These are phyloP conservation scores for Stevia rebaudiana DNA, from an alignment of 140 eudicot genomes.

Conservation along the genomic window DNA sequence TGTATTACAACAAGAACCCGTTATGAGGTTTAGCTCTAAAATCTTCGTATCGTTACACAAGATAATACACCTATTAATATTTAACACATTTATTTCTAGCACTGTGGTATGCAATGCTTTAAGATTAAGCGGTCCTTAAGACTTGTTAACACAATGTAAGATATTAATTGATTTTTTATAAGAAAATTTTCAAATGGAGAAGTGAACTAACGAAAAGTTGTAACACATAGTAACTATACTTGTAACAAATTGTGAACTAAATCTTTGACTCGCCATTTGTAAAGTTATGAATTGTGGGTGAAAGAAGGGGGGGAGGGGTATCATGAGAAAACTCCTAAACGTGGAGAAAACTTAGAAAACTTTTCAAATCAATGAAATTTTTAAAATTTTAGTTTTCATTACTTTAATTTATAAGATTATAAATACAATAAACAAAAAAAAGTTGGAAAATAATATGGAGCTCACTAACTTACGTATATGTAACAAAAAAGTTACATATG, in stretches of 20 bases:
- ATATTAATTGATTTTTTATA: neutral
- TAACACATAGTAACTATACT: neutral
- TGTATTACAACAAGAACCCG: neutral
- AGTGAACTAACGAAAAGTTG: neutral
- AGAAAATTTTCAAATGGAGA: neutral
- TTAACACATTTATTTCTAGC: neutral
- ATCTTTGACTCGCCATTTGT: neutral
- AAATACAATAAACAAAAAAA: too few species aligned
- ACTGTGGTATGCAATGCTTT: neutral
- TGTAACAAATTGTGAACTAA: neutral
- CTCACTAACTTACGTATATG: too few species aligned
- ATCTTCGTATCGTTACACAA: neutral
- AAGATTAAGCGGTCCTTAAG: neutral
- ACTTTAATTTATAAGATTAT: too few species aligned
- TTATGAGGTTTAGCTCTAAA: neutral
- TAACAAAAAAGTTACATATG: too few species aligned
- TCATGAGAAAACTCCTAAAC: too few species aligned
- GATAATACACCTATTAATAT: neutral
- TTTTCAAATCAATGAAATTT: too few species aligned
- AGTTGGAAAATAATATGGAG: too few species aligned
- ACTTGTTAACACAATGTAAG: neutral
- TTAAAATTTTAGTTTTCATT: too few species aligned
- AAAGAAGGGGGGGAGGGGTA: too few species aligned
- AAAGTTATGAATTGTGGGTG: conserved; percentile 17
- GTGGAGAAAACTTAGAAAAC: too few species aligned